Base-by-base conservation (phyloP, 2,329 filamentous ascomycete species). In the Neophaeococcomyces mojaviensis region DNA sequence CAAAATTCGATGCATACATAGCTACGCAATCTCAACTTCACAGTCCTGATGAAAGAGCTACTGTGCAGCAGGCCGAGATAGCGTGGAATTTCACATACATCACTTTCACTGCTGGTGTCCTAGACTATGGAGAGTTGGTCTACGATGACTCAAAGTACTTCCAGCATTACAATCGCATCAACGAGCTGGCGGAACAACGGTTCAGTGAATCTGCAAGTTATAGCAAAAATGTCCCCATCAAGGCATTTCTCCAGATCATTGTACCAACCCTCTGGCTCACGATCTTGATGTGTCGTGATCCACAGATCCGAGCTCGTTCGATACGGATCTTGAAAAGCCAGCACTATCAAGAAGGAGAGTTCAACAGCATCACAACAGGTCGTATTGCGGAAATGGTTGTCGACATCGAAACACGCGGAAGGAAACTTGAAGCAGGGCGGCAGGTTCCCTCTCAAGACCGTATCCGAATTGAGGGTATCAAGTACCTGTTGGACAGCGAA, bases 191-290 rank as follows among this genome's bases (percentile, higher is more conserved):
- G 4, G 39, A 41, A 24, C 24, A 31, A 41, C 16, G 39, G 10
- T 41, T 41, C 22, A 31, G 26, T 8, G 24, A 41, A 20, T 15
- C 24, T 20, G 39, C 39, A 4, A 28, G 33, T 18, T 41, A 19
- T 28, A 32, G 39, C 15, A 32, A 26, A 26, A 24, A 41, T 20
- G n/a, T 28, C 15, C 31, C 20, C 28, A 31, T 41, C 26, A 41
- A 41, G 18, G 39, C 39, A 15, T 41, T 41, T n/a, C 39, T 41
- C 5, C 39, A 41, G 22, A 41, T 41, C 24, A 30, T 41, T 6
- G 39, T 41, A n/a, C 39, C 39, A 13, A 41, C 24, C 28, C 26
- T 41, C 13, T 41, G 39, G 39, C 39, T 41, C 22, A 32, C 33
- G 15, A 31, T 19, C 9, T 19, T 41, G 13, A 41, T 41, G 26